Conservation (phyloP, 495 filamentous ascomycete species). For the Penicillium salamii region DNA sequence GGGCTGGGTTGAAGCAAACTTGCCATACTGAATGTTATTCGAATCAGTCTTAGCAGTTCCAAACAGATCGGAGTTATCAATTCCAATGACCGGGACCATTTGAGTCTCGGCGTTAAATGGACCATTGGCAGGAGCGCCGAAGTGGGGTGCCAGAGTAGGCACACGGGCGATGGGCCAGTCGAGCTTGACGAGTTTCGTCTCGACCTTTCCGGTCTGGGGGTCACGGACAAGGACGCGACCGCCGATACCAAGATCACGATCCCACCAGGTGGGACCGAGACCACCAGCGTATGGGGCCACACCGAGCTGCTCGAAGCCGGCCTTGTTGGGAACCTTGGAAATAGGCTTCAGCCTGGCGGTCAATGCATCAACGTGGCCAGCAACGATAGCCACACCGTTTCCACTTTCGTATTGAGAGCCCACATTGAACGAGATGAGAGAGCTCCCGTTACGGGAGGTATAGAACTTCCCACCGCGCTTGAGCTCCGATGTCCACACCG, state of each 20-base stretch:
- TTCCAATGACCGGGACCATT: slow-evolving; percentile 88
- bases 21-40: slow-evolving; percentile 42
- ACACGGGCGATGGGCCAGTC: slow-evolving; percentile 92
- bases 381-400: slow-evolving; percentile 77
- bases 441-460: slow-evolving; percentile 78
- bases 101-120: slow-evolving; percentile 88
- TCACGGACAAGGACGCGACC: slow-evolving; percentile 84
- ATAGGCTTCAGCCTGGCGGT: slow-evolving; percentile 89
- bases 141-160: slow-evolving; percentile 91
- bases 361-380: slow-evolving; percentile 89
- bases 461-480: slow-evolving; percentile 85
- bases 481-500: slow-evolving; percentile 73
- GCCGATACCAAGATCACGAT: slow-evolving; percentile 86
- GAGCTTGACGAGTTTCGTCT: slow-evolving; percentile 79
- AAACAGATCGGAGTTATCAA: slow-evolving; percentile 69
- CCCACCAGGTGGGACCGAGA: slow-evolving; percentile 88
- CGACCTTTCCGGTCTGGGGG: slow-evolving; percentile 68
- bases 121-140: slow-evolving; percentile 74
- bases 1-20: slow-evolving; percentile 79
- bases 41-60: slow-evolving; percentile 20
- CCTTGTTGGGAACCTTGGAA: slow-evolving; percentile 71
- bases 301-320: slow-evolving; percentile 84
- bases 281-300: slow-evolving; percentile 91
- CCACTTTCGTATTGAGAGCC: slow-evolving; percentile 80
- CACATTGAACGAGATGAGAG: slow-evolving; percentile 81